Evolutionary conservation across 2,329 filamentous ascomycete genomes (phyloP), one percentile per base, ranked within the genome.

Genomic region (Tolypocladium ophioglossoides): DNA sequence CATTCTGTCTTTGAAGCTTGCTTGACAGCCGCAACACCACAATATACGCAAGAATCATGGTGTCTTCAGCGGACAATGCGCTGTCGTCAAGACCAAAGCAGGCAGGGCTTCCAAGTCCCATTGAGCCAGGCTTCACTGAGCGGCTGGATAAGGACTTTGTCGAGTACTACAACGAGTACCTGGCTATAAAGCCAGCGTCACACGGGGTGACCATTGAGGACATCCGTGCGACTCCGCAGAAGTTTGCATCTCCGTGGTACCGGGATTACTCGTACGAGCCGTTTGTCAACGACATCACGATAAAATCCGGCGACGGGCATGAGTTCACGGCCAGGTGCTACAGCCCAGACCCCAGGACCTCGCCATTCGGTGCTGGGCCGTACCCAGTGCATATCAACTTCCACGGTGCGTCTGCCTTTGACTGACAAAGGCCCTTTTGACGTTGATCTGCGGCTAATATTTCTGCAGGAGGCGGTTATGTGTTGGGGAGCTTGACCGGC

Each of bases 181-280:
- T 57, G 10, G 53, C 39, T 22, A 38, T 35, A 4, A 55, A 52
- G 50, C 49, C 53, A 2, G 20, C 44, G 5, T 52, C 52, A 9
- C 51, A 54, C 24, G 34, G 20, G 4, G 24, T 54, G 27, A 51
- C 27, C 14, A 52, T 56, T 22, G 46, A 47, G 16, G 54, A 54
- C 32, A 54, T 56, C 20, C 38, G 54, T 8, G 39, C 54, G 1
- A 32, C 22, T 18, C 48, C 46, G 11, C 30, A 50, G 27, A 56
- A 54, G 54, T 56, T 50, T 44, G 53, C 49, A 11, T 48, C 52
- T 10, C 53, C 53, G 11, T 57, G 55, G 55, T 55, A 40, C 39
- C 24, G 27, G 18, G 55, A 57, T 47, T 55, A 38, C 32, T 40
- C 53, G 10, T 52, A 30, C 34, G 50, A 55, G 35, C 51, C 55